Evolutionary conservation across 345 rosid genomes (phyloP), one percentile per base, ranked within the genome.

Genomic region (Populus davidiana): DNA sequence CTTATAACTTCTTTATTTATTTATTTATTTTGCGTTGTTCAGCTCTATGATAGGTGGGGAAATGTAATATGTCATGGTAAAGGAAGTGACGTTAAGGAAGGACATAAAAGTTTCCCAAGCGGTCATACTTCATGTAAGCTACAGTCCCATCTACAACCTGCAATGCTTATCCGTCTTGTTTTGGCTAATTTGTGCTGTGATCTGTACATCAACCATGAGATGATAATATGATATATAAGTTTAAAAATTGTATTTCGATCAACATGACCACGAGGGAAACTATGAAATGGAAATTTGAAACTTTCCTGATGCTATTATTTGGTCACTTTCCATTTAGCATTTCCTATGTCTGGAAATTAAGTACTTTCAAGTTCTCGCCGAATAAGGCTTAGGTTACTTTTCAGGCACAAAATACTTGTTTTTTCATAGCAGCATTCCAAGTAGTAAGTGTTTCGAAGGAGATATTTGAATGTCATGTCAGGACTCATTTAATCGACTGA

Each of bases 21-120:
- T 44, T 49, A 1, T 25, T 5, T 5, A 9, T 36, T 62, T 67
- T 67, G 9, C 61, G 6, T 18, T 61, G 56, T 49, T 44, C 38
- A 90, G 94, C 62, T 82, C 0, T 91, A 76, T 43, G 89, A 92
- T 75, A 80, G 59, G 1, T 79, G 79, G 83, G 98, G 97, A 71
- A 86, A 86, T 31, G 98, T 90, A 49, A 35, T 92, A 6, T 94
- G 98, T 65, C 94, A 92, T 62, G 98, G 97, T 0, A 78, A 84
- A 43, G 36, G 25, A 1, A 84, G 81, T 39, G 92, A 83, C 29
- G 68, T 94, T 52, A 91, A 84, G 79, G 98, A 94, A 85, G 98
- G 98, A 29, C 91, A 90, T 64, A 90, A 87, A 83, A 92, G 98
- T 75, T 94, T 94, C 74, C 98, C 98, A 0, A 94, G 98, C 12